Base-by-base conservation (phyloP, 495 filamentous ascomycete species). In the Xylaria cubensis region DNA sequence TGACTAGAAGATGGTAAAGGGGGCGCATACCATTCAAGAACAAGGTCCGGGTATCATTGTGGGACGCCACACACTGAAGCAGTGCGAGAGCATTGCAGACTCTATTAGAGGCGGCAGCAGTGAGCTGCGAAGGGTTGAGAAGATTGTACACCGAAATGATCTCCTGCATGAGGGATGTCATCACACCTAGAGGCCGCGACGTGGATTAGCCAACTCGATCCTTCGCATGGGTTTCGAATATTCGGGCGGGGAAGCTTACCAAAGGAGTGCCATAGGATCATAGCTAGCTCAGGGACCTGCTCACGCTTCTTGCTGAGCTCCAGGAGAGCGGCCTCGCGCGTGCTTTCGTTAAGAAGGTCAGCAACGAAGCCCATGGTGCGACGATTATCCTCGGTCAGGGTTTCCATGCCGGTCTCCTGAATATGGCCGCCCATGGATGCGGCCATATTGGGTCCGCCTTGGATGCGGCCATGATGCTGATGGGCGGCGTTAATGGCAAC, bases 281-380 rank as follows among this genome's bases (percentile, higher is more conserved):
- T 83, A 41, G 96, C 96, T 71, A 99, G 85, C 81, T 99, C 96
- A 19, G 96, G 94, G 19, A 99, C 97, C 81, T 98, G 97, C 80
- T 99, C 96, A 55, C 96, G 86, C 86, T 99, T 99, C 86, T 99
- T 99, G 85, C 95, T 98, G 55, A 99, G 86, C 81, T 99, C 96
- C 79, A 99, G 89, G 21, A 99, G 87, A 62, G 96, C 97, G 0
- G 92, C 90, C 83, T 99, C 96, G 65, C 96, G 87, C 21, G 93
- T 93, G 63, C 88, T 90, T 61, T 94, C 93, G 77, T 94, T 95
- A 75, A 98, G 87, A 56, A 98, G 85, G 78, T 99, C 95, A 55
- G 94, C 92, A 73, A 98, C 95, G 89, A 94, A 98, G 73, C 91
- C 91, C 76, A 98, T 88, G 19, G 97, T 94, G 65, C 95, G 89